Evolutionary conservation across 768 basidiomycete species (phyloP).

Genomic region (Mrakia frigida): DNA sequence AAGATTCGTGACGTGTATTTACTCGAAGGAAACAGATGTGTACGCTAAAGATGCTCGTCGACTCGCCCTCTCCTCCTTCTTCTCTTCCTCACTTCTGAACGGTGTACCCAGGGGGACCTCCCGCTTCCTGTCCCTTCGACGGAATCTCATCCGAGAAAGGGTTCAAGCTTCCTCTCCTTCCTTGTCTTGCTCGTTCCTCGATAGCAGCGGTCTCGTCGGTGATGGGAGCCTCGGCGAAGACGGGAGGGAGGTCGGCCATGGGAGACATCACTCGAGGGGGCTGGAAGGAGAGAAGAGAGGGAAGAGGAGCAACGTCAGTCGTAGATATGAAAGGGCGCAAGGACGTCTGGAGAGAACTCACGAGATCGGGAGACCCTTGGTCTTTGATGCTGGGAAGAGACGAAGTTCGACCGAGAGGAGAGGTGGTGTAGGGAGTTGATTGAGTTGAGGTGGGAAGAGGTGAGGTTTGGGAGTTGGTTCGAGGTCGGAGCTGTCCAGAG

Average conservation of each 20-base stretch:
- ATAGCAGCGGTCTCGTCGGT: slow-evolving; percentile 2
- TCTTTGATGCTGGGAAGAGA: neutral
- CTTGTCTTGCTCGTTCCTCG: neutral
- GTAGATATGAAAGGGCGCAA: neutral
- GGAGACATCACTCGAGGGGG: slow-evolving; percentile 2
- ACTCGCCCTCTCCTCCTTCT: neutral
- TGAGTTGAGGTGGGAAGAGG: neutral
- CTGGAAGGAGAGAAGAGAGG: neutral
- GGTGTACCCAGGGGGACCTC: too few relatives aligned
- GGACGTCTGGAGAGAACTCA: neutral
- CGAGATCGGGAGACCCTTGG: neutral
- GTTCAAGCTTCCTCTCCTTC: neutral
- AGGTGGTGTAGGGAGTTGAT: neutral
- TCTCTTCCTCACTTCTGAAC: too few relatives aligned
- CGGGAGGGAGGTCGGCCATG: slow-evolving; percentile 1
- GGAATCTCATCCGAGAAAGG: neutral
- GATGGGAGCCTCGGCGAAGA: slow-evolving; percentile 5
- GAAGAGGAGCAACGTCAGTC: neutral
- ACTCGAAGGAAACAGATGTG: too few relatives aligned
- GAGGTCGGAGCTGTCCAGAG: neutral
- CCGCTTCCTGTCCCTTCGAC: neutral
- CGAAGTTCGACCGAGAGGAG: neutral
- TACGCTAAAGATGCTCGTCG: neutral
- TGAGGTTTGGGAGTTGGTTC: neutral
- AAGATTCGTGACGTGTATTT: too few relatives aligned